Base-by-base conservation (phyloP, 306 rosid genomes). In the Vicia villosa region DNA sequence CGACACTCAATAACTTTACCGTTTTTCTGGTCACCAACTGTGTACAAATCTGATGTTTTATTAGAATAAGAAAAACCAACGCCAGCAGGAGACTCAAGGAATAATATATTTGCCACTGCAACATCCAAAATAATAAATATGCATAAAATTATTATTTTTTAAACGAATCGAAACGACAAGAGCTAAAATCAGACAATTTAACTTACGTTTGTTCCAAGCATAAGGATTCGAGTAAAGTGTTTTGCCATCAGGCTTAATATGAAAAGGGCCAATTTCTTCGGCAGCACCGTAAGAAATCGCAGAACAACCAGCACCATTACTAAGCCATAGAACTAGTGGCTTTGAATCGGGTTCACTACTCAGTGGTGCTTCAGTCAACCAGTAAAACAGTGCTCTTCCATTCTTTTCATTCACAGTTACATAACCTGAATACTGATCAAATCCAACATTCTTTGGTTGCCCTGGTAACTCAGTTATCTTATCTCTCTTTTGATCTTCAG, bases 221-320 rank as follows among this genome's bases (percentile, higher is more conserved):
- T 89, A 91, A 37, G 84, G 89, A 79, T 95, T 91, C 81, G 69
- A 75, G 87, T 80, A 95, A 75, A 95, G 95, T 56, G 96, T 75
- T 74, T 84, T 84, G 56, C 97, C 96, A 76, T 86, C 97, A 24
- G 96, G 75, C 68, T 66, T 84, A 74, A 95, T 89, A 26, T 55
- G 95, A 68, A 95, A 91, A 59, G 99, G 41, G n/a, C 97, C 97
- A 77, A 91, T 77, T 83, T 95, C 99, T 77, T 95, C 93, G 21
- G 96, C 89, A 56, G 95, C 89, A 45, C 97, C 99, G 64, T 84
- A 94, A 74, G 99, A 97, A 80, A 95, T 83, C 43, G 99, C 91
- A 58, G 99, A 95, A 75, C 99, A 95, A 46, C 99, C 97, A 15
- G 99, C 97, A 10, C 99, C 99, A 74, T 97, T 97, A 79, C 87